These are phyloP conservation scores for Ilex asprella DNA, from an alignment of 257 asterid genomes.

Conservation along the genomic window DNA sequence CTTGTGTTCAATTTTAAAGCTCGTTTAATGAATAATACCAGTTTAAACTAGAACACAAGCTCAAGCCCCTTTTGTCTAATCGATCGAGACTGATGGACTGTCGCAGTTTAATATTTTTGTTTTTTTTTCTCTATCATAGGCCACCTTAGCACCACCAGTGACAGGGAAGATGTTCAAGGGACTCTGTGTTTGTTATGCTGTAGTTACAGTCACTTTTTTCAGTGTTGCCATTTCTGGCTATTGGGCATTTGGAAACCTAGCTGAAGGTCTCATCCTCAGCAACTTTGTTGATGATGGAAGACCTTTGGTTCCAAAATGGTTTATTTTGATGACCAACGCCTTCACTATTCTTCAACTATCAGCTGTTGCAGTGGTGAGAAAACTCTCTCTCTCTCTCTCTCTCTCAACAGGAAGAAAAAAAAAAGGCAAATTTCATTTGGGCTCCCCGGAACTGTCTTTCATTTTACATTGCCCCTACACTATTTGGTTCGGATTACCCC, in stretches of 20 bases:
- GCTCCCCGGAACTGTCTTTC: not conserved
- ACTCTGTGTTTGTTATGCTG: conserved; percentile 64
- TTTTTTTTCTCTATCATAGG: conserved; percentile 21
- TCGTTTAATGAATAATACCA: no score
- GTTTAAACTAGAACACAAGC: no score
- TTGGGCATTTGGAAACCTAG: conserved; percentile 80
- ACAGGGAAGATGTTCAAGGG: conserved; percentile 96
- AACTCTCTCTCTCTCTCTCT: not conserved
- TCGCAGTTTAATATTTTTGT: no score
- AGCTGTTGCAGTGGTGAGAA: conserved; percentile 78
- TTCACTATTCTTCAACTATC: conserved; percentile 84
- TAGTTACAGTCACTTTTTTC: conserved; percentile 52
- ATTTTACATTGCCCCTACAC: no score
- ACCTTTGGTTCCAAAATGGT: conserved; percentile 62
- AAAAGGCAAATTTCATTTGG: not conserved
- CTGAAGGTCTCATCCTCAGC: conserved; percentile 50
- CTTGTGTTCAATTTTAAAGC: no score
- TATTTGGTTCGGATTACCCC: no score
- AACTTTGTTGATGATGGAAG: conserved; percentile 56
- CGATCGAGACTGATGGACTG: no score
- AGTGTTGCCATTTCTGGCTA: conserved; percentile 85
- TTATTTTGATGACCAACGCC: conserved; percentile 50
- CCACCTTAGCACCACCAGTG: conserved; percentile 83
- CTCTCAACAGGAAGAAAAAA: no score
- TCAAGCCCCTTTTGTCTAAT: no score